Evolutionary conservation across 768 basidiomycete genomes (phyloP).

Genomic region (Leccinum obscurum): DNA sequence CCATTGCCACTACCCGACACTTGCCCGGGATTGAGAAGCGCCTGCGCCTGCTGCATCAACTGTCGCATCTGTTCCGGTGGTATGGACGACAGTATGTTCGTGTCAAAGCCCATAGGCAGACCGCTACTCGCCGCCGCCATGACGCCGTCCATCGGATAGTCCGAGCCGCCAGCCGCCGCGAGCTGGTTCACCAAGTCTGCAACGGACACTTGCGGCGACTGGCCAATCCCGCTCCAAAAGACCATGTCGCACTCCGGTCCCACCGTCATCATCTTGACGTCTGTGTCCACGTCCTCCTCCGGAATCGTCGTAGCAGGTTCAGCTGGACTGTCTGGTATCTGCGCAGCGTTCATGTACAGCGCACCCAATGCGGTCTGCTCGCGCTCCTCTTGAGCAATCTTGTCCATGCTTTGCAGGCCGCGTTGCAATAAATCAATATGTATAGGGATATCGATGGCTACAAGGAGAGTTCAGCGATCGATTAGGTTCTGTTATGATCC

Average conservation of each 20-base stretch:
- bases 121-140: slow-evolving; percentile 26
- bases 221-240: slow-evolving; percentile 56
- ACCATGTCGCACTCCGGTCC: slow-evolving; percentile 66
- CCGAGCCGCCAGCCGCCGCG: slow-evolving; percentile 45
- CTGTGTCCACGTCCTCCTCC: slow-evolving; percentile 70
- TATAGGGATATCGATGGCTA: slow-evolving; percentile 64
- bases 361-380: slow-evolving; percentile 77
- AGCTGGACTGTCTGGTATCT: slow-evolving; percentile 77
- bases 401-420: slow-evolving; percentile 71
- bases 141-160: slow-evolving; percentile 39
- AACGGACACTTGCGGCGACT: slow-evolving; percentile 45
- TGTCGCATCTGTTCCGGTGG: slow-evolving; percentile 64
- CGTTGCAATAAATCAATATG: slow-evolving; percentile 55
- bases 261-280: slow-evolving; percentile 63
- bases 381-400: slow-evolving; percentile 67
- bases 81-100: slow-evolving; percentile 41
- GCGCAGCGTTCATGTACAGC: slow-evolving; percentile 65
- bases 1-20: slow-evolving; percentile 30
- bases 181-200: slow-evolving; percentile 72
- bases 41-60: slow-evolving; percentile 49
- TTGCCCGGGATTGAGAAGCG: slow-evolving; percentile 32
- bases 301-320: slow-evolving; percentile 61
- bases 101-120: slow-evolving; percentile 42
- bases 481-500: slow-evolving; percentile 15
- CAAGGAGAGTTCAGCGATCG: slow-evolving; percentile 20